Base-by-base conservation (phyloP, 129 eudicot genomes). In the Flaveria bidentis region DNA sequence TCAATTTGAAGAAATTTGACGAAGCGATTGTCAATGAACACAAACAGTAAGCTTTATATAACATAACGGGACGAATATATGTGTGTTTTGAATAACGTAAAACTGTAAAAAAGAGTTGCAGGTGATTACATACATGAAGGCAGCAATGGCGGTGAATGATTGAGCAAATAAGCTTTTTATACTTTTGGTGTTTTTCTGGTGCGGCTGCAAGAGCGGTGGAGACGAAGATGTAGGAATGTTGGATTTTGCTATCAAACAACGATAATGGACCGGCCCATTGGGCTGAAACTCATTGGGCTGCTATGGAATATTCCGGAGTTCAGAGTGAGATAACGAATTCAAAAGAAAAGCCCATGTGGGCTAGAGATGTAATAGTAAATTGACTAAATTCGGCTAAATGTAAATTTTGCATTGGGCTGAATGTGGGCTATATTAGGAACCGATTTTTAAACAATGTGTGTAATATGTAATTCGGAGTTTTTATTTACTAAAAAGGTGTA, bases 171-270 rank as follows among this genome's bases (percentile, higher is more conserved):
- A 63, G 49, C 50, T 65, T 20, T 20, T 20, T 20, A 20, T 20
- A 20, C 22, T 0, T 0, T 36, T 23, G 20, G 7, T 45, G 14
- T 8, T 65, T 65, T 41, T 39, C 28, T 41, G 52, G 28, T 39
- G 71, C 71, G 71, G 71, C 71, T 66, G 51, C 71, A 66, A 41
- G 30, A 66, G 28, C 15, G 16, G n/a, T 15, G 71, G 14, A 66
- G 71, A 66, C 26, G 71, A 66, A 2, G 71, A 28, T 15, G 68
- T 8, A 3, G 51, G 9, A 66, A 17, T 36, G 28, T 39, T n/a
- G 68, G 2, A 17, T 49, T 66, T n/a, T 41, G 51, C 28, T 9
- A 39, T 16, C 41, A 26, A 62, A 62, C 42, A 62, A 28, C 18
- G 20, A 66, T 66, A 12, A 36, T 66, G 71, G 18, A 66, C 1